Evolutionary conservation across 306 rosid genomes (phyloP).

Genomic region (Cicer arietinum): DNA sequence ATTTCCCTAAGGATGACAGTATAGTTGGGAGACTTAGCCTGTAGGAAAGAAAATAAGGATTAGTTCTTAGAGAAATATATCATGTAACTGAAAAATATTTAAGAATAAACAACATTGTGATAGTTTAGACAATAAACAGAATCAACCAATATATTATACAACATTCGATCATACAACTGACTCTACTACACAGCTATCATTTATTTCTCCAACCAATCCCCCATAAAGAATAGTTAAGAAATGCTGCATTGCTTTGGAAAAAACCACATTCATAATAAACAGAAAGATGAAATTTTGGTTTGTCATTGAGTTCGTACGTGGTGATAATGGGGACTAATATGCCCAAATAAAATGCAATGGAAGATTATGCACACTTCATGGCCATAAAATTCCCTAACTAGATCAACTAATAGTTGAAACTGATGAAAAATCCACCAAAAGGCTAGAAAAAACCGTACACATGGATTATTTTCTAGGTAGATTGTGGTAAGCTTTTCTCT

Average conservation of each 20-base stretch:
- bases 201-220: slow-evolving; percentile 26
- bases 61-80: slow-evolving; percentile 39
- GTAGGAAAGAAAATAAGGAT: slow-evolving; percentile 49
- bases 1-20: slow-evolving; percentile 51
- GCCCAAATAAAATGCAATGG: slow-evolving; percentile 17
- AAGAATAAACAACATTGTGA: slow-evolving; percentile 1
- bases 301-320: slow-evolving; percentile 30
- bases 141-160: background rate
- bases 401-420: slow-evolving; percentile 26
- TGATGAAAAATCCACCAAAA: slow-evolving; percentile 4
- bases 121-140: slow-evolving; percentile 20
- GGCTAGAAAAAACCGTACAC: slow-evolving; percentile 60
- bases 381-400: slow-evolving; percentile 25
- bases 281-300: slow-evolving; percentile 1
- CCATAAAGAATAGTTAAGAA: slow-evolving; percentile 5
- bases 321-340: slow-evolving; percentile 14
- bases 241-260: slow-evolving; percentile 16
- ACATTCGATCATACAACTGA: slow-evolving; percentile 2
- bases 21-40: slow-evolving; percentile 79
- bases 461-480: slow-evolving; percentile 89
- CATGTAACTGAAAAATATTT: slow-evolving; percentile 20
- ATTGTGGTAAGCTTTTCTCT: slow-evolving; percentile 82
- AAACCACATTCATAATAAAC: slow-evolving; percentile 31
- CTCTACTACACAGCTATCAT: slow-evolving; percentile 3
- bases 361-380: slow-evolving; percentile 28